Conservation (phyloP, 371 early-diverging fungal species). For the Spraguea lophii region DNA sequence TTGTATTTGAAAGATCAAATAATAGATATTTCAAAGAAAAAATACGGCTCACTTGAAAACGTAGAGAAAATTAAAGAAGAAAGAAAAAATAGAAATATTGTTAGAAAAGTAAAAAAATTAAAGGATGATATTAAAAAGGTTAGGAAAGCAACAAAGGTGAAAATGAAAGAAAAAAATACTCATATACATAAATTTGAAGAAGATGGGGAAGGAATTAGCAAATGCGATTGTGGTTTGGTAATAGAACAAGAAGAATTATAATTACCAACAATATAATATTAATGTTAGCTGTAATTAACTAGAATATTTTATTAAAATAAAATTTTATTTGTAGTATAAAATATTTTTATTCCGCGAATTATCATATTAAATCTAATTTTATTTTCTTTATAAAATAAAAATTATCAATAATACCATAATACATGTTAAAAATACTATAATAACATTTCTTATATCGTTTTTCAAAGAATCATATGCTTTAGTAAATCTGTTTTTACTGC, state of each 20-base stretch:
- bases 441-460: too few species aligned
- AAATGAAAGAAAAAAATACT: conserved; percentile 6
- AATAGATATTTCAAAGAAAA: conserved; percentile 20
- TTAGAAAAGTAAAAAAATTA: conserved; percentile 30
- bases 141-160: conserved; percentile 15
- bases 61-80: conserved; percentile 20
- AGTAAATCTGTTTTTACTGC: too few species aligned
- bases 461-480: too few species aligned
- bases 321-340: too few species aligned
- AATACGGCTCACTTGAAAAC: conserved; percentile 26
- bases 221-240: conserved; percentile 38
- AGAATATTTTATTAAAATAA: too few species aligned
- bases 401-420: too few species aligned
- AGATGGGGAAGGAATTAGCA: conserved; percentile 2
- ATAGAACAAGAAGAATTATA: conserved; percentile 40
- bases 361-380: too few species aligned
- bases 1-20: conserved; percentile 38
- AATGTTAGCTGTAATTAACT: too few species aligned
- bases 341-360: too few species aligned
- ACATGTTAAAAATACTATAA: too few species aligned
- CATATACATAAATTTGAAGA: conserved; percentile 20
- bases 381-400: too few species aligned
- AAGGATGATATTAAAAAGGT: conserved; percentile 28
- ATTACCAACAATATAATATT: too few species aligned
- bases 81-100: conserved; percentile 7